A percentile compares a stretch with the other conserved stretches of the same genome.
Evolutionary conservation across 257 asterid species (phyloP).

Genomic region (Vinca minor): DNA sequence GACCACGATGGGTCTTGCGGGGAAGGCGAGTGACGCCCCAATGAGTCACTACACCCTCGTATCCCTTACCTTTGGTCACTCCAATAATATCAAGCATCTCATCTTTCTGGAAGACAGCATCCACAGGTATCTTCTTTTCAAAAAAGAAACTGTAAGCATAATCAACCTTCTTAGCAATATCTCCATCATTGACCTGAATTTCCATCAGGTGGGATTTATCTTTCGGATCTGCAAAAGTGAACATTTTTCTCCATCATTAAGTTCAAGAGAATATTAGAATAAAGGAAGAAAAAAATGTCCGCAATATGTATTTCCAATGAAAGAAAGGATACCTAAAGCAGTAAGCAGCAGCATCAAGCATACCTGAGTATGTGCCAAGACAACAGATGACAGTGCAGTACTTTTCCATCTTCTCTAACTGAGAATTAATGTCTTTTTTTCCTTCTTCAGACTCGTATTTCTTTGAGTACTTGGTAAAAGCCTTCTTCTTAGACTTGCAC

Average conservation of each 20-base stretch:
- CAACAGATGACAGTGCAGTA: constrained; percentile 59
- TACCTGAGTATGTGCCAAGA: constrained; percentile 82
- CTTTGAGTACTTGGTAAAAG: constrained; percentile 57
- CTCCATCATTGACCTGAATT: constrained; percentile 82
- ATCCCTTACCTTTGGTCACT: constrained; percentile 79
- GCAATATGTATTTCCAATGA: too few species aligned
- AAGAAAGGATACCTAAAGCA: not conserved
- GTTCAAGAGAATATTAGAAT: not conserved
- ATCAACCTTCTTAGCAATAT: constrained; percentile 58
- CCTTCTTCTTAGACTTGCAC: constrained; percentile 72
- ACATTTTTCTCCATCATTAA: not conserved
- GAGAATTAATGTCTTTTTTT: constrained; percentile 48
- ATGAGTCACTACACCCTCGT: constrained; percentile 84
- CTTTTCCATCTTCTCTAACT: constrained; percentile 69
- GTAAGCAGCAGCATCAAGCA: not conserved
- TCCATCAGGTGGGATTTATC: constrained; percentile 80
- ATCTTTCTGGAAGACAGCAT: constrained; percentile 80
- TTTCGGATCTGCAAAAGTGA: constrained; percentile 46
- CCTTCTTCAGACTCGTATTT: constrained; percentile 53
- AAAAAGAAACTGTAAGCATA: constrained; percentile 64
- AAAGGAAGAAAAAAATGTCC: not conserved
- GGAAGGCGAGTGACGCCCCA: constrained; percentile 95
- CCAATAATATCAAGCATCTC: constrained; percentile 84
- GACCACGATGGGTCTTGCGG: constrained; percentile 82
- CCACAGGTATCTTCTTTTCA: constrained; percentile 73